Base-by-base conservation (phyloP, 1,284 basidiomycete genomes). In the Apiotrichum sp. region DNA sequence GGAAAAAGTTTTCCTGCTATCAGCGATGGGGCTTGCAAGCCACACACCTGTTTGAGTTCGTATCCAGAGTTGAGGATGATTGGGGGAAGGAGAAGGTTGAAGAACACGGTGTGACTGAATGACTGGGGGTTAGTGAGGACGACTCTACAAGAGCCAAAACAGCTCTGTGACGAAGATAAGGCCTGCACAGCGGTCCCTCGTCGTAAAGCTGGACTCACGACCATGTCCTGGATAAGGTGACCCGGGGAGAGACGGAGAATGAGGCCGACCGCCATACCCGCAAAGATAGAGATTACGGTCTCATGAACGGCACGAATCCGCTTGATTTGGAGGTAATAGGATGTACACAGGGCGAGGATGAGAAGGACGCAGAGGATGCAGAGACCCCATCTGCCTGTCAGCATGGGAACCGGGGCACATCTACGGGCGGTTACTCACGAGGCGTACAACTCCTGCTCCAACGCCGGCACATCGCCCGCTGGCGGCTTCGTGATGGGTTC, bases 31-130 rank as follows among this genome's bases (percentile, higher is more conserved):
- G n/a, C 14, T 29, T 11, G 4, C 9, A 8, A 7, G 1, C 13
- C 7, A 39, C 80, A 53, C 61, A 86, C 90, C 80, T 97, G 93
- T 71, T 95, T 93, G 53, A 99, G 83, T 75, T 97, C 93, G 75
- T 98, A 99, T 6, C 95, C 95, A 6, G 92, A 97, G 72, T 96
- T 95, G 43, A 99, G 80, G 70, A 99, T 99, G 74, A 99, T 99
- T 0, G 95, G 96, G 2, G 96, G 96, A 2, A 98, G 83, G 9
- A 99, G 80, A 9, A 98, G 82, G 75, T 99, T 98, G 80, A 98
- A 95, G 82, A 99, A 97, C 55, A 98, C 81, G 3, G 93, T 98
- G 72, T 96, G 92, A 75, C 90, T 93, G 81, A 96, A 97, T 16
- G 89, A 89, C 89, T 93, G 65, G 50, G 33, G 11, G 50, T 44